Evolutionary conservation across 495 filamentous ascomycete genomes (phyloP).

Genomic region (Melanomma pulvis-pyrius): DNA sequence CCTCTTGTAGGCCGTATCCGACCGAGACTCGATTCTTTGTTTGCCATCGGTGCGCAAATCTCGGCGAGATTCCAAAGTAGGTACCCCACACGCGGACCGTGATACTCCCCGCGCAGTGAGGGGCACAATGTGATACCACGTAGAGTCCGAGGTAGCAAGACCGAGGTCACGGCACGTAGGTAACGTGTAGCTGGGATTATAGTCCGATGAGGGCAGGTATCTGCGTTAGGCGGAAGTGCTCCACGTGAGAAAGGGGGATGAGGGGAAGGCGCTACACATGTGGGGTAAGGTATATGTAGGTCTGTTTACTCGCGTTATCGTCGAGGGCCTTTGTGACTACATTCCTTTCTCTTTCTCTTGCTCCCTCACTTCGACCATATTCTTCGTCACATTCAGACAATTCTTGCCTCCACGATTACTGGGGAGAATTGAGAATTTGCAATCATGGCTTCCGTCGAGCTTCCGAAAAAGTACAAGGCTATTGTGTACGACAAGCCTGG

Average conservation of each 20-base stretch:
- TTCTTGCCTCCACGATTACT: no score
- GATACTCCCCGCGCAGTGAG: neutral
- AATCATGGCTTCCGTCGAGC: constrained; percentile 45
- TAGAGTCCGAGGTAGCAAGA: neutral
- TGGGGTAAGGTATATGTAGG: neutral
- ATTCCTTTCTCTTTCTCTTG: neutral
- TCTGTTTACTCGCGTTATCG: neutral
- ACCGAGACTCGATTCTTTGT: neutral
- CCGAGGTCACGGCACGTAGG: no score
- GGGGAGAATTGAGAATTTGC: neutral
- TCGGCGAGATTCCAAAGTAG: neutral
- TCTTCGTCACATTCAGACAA: neutral
- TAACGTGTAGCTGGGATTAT: neutral
- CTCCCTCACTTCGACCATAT: no score
- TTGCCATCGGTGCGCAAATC: neutral
- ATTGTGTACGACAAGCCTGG: constrained; percentile 71
- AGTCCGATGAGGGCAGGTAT: neutral
- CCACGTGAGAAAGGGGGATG: neutral
- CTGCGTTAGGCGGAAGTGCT: neutral
- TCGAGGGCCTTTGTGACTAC: neutral
- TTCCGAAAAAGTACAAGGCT: constrained; percentile 70
- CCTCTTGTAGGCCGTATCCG: neutral
- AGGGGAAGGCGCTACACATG: neutral
- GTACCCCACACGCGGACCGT: neutral
- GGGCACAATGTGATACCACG: neutral